Conservation (phyloP, 2,329 filamentous ascomycete genomes). For the Cytospora chrysosperma region DNA sequence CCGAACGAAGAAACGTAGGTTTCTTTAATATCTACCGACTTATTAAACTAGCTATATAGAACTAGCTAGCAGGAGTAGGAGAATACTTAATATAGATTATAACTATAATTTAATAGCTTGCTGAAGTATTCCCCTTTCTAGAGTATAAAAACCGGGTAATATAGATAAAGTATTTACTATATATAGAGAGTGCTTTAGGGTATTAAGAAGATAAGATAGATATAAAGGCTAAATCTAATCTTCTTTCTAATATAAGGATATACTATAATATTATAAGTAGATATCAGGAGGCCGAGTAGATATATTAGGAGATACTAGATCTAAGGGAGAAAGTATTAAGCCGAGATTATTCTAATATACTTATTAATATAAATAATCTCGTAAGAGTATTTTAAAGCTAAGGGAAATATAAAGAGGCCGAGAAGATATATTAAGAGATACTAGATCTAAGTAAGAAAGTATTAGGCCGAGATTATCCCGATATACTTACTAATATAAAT, state of each 20-base stretch:
- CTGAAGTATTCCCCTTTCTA: conserved; percentile 20
- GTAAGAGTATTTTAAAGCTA: conserved; percentile 11
- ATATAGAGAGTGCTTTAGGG: conserved; percentile 23
- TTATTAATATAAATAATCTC: conserved; percentile 25
- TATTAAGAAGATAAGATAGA: neutral
- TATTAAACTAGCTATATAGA: conserved; percentile 33
- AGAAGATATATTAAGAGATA: conserved; percentile 9
- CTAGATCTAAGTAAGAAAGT: conserved; percentile 17
- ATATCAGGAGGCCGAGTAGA: too few relatives aligned
- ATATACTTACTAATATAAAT: conserved; percentile 23
- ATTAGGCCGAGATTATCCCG: conserved; percentile 22
- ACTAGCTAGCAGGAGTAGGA: conserved; percentile 29
- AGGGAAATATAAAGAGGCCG: conserved; percentile 20
- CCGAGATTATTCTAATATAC: conserved; percentile 16
- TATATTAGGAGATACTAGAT: neutral
- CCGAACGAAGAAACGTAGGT: conserved; percentile 22
- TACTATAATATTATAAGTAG: too few relatives aligned
- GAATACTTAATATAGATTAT: neutral
- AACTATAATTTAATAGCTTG: conserved; percentile 22
- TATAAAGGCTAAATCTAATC: too few relatives aligned
- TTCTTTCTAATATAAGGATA: too few relatives aligned
- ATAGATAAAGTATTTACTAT: conserved; percentile 30
- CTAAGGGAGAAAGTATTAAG: conserved; percentile 24
- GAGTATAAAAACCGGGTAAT: conserved; percentile 26
- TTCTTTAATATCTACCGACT: conserved; percentile 35